phyloP scores from a whole-genome alignment of 768 basidiomycete genomes.

The Boletus patriciae region DNA sequence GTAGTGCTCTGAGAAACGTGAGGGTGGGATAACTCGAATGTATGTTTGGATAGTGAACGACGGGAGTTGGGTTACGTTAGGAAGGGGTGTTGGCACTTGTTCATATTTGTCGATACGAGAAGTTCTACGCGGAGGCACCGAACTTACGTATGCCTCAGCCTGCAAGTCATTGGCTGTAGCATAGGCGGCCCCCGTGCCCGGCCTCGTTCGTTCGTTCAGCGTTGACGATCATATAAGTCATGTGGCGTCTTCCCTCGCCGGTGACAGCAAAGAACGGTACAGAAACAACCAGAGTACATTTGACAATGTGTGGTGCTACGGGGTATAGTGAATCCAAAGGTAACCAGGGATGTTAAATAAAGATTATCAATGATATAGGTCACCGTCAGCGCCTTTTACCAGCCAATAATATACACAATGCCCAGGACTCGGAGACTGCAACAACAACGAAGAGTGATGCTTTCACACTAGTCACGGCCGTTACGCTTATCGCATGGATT shows the following conservation, averaged over 20 bases:
- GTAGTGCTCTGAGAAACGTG: not conserved
- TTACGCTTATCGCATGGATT: not conserved
- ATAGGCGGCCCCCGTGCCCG: too few species aligned
- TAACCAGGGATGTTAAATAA: too few species aligned
- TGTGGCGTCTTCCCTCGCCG: not conserved
- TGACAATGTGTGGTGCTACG: too few species aligned
- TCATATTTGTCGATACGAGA: not conserved
- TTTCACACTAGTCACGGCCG: too few species aligned
- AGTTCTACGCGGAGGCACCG: too few species aligned
- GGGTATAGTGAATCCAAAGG: not conserved
- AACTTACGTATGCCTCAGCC: too few species aligned
- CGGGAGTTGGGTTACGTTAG: not conserved
- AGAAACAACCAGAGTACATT: too few species aligned
- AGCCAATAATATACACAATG: too few species aligned
- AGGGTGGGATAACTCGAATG: not conserved
- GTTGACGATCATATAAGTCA: too few species aligned
- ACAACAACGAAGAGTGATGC: not conserved
- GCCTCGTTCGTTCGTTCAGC: too few species aligned
- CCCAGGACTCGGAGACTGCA: not conserved
- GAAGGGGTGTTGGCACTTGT: not conserved
- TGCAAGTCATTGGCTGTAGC: too few species aligned
- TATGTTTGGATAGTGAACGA: not conserved
- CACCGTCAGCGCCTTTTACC: not conserved
- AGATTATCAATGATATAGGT: not conserved
- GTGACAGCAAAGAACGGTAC: not conserved